Base-by-base conservation (phyloP, 2,329 filamentous ascomycete species). In the Calonectria hawksworthii region DNA sequence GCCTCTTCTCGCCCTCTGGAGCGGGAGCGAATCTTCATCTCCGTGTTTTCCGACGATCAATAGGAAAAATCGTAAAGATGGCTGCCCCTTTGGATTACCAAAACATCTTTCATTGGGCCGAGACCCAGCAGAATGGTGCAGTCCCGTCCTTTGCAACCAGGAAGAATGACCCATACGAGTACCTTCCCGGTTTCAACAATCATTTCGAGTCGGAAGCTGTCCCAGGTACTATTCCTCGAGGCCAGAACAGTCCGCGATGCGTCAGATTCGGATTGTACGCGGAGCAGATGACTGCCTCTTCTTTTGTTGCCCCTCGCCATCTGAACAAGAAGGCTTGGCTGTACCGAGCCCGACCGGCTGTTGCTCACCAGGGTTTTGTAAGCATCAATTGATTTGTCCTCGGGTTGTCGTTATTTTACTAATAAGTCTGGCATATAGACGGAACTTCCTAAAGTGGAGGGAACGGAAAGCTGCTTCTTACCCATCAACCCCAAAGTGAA, bases 101-200 rank as follows among this genome's bases (percentile, higher is more conserved):
- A 69, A 87, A 88, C 66, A 88, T 89, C 78, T 89, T 89, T 74
- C 88, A 89, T 79, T 92, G 90, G 90, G 90, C 90, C 0, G 89
- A 91, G 79, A 91, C 90, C n/a, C 90, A 92, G 77, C 87, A 91
- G 79, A 86, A 92, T 80, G 90, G 88, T 0, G 79, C 85, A 0
- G 87, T 91, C 32, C 90, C 89, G 14, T 90, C 89, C 0, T 92
- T 92, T 77, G 86, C 83, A 4, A 87, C 85, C 0, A 76, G 82
- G n/a, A 80, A 81, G 41, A 83, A 83, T 56, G 68, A 86, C 86
- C 80, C 89, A 83, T 82, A 92, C 47, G 72, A 90, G 83, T 92
- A 92, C 75, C 89, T 90, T 84, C 81, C 87, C 8, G 90, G 90
- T 4, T 91, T 92, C 80, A 87, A 87, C 52, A 92, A 92, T 76